These are phyloP conservation scores for Penicillium sp. DNA, from an alignment of 2,329 filamentous ascomycete genomes.

Conservation along the genomic window DNA sequence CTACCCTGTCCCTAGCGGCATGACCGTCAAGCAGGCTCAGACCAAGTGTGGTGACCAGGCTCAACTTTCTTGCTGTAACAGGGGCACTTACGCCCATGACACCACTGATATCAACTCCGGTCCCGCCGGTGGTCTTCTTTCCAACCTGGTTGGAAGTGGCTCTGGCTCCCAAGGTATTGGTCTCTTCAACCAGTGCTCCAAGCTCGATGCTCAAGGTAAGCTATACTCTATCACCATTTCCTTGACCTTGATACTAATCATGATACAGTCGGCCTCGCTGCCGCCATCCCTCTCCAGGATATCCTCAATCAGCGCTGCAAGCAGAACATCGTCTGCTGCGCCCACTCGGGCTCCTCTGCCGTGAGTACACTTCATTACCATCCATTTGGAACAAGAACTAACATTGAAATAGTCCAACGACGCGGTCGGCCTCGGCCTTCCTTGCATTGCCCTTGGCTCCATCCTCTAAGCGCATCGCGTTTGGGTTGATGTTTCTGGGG, in stretches of 20 bases:
- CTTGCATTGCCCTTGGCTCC: conserved; percentile 38
- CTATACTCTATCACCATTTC: neutral
- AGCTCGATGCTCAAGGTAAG: conserved; percentile 38
- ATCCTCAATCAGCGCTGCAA: conserved; percentile 40
- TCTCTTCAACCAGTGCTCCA: conserved; percentile 47
- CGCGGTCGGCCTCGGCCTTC: conserved; percentile 38
- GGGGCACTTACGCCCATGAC: conserved; percentile 39
- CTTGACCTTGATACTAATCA: neutral
- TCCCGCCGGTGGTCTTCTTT: conserved; percentile 35
- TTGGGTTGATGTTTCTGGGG: neutral
- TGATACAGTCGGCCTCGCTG: conserved; percentile 18
- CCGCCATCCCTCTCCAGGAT: conserved; percentile 33
- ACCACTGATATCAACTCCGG: conserved; percentile 34
- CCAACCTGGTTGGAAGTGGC: conserved; percentile 37
- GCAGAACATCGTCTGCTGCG: conserved; percentile 45
- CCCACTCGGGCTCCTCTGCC: conserved; percentile 32
- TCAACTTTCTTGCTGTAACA: conserved; percentile 46
- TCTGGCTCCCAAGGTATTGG: conserved; percentile 37
- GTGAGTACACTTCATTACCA: conserved; percentile 20
- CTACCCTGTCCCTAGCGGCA: conserved; percentile 26
- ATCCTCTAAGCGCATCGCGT: conserved; percentile 37
- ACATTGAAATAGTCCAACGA: conserved; percentile 26
- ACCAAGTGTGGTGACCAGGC: conserved; percentile 43
- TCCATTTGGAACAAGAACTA: neutral
- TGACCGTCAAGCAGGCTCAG: conserved; percentile 41